Evolutionary conservation across 345 rosid genomes (phyloP).

Genomic region (Clarkia xantiana): DNA sequence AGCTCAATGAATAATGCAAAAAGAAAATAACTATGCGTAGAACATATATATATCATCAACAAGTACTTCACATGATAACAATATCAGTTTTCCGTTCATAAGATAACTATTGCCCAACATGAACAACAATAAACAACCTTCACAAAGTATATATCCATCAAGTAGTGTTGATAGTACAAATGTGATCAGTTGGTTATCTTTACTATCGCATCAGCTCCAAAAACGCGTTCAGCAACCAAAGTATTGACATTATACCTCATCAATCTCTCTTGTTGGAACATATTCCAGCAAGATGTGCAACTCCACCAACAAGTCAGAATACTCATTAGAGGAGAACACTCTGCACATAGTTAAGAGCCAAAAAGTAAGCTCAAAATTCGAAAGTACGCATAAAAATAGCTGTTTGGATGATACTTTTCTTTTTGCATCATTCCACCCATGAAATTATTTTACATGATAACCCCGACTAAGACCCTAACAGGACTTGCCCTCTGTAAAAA

Average conservation of each 20-base stretch:
- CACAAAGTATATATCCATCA: constrained; percentile 80
- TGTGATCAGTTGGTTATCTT: constrained; percentile 74
- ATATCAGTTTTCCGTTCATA: background rate
- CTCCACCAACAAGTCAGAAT: constrained; percentile 69
- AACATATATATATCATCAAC: too few relatives aligned
- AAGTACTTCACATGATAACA: background rate
- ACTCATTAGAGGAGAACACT: constrained; percentile 34
- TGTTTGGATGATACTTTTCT: too few relatives aligned
- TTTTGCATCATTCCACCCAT: too few relatives aligned
- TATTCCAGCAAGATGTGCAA: constrained; percentile 58
- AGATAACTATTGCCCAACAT: background rate
- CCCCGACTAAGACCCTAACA: too few relatives aligned
- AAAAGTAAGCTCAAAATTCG: background rate
- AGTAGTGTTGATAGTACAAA: constrained; percentile 58
- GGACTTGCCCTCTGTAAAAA: too few relatives aligned
- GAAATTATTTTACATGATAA: too few relatives aligned
- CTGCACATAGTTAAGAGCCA: constrained; percentile 19
- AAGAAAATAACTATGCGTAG: too few relatives aligned
- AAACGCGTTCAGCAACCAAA: constrained; percentile 75
- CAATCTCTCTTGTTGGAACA: constrained; percentile 46
- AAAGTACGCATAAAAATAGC: background rate
- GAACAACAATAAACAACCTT: constrained; percentile 45
- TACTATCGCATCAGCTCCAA: constrained; percentile 80
- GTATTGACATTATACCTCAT: constrained; percentile 66
- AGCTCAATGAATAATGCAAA: constrained; percentile 1